Evolutionary conservation across 192 early-diverging fungal genomes (phyloP).

Genomic region (Coemansia sp.): DNA sequence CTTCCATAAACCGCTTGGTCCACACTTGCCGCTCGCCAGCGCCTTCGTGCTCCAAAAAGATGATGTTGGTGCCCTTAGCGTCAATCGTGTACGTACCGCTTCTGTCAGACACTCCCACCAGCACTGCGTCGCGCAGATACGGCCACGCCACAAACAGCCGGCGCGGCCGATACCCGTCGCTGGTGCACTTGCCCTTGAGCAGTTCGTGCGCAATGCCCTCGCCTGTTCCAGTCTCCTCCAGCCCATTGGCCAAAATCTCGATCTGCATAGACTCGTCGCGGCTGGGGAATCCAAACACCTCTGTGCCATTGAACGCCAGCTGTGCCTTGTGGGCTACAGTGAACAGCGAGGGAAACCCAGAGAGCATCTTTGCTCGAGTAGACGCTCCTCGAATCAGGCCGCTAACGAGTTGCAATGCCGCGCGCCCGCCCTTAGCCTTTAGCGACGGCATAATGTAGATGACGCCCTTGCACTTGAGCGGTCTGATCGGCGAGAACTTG

Average conservation of each 20-base stretch:
- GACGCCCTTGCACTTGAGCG: constrained; percentile 58
- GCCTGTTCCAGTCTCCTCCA: constrained; percentile 17
- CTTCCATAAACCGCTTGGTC: constrained; percentile 32
- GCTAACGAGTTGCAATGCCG: constrained; percentile 52
- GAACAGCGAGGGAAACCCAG: constrained; percentile 91
- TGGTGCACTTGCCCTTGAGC: constrained; percentile 32
- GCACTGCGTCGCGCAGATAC: constrained; percentile 78
- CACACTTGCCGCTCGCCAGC: constrained; percentile 30
- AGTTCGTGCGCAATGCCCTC: constrained; percentile 30
- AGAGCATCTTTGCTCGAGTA: constrained; percentile 61
- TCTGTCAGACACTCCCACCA: constrained; percentile 74
- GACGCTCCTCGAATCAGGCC: constrained; percentile 66
- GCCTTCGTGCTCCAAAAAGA: constrained; percentile 14
- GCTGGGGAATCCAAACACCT: constrained; percentile 84
- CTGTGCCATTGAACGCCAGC: constrained; percentile 77
- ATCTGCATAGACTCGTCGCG: constrained; percentile 56
- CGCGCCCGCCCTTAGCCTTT: constrained; percentile 23
- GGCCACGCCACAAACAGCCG: constrained; percentile 72
- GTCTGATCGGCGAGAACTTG: constrained; percentile 69
- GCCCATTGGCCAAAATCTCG: constrained; percentile 15
- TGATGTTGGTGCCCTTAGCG: constrained; percentile 15
- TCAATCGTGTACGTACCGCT: constrained; percentile 56
- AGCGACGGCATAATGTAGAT: constrained; percentile 66
- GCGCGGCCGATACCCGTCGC: constrained; percentile 34
- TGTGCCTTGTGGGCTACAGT: constrained; percentile 71